These are phyloP conservation scores for Tetraselmis chui DNA, from an alignment of 139 green algal species.

Conservation along the genomic window DNA sequence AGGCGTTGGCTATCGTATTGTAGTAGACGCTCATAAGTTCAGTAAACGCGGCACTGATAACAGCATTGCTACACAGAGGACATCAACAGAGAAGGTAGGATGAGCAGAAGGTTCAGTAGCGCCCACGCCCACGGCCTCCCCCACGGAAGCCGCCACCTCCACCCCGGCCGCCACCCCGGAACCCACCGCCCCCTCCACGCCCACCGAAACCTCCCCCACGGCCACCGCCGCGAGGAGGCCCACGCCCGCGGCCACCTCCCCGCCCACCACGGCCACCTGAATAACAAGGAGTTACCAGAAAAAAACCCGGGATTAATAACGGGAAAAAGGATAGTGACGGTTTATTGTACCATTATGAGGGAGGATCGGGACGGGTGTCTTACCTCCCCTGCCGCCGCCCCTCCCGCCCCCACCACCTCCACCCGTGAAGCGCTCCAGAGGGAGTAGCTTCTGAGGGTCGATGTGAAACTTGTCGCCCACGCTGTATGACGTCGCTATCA, in stretches of 20 bases:
- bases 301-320: neutral
- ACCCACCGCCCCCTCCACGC: conserved; percentile 15
- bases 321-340: neutral
- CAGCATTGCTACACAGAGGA: too few relatives aligned
- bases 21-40: too few relatives aligned
- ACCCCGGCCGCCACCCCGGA: conserved; percentile 6
- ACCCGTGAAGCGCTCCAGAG: conserved; percentile 41
- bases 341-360: neutral
- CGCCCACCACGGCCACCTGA: conserved; percentile 26
- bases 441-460: conserved; percentile 78
- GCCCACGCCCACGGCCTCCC: conserved; percentile 14
- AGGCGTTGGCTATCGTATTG: too few relatives aligned
- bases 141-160: conserved; percentile 18
- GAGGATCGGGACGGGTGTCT: neutral
- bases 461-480: conserved; percentile 97
- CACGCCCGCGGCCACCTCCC: conserved; percentile 10
- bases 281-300: neutral
- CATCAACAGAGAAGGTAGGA: too few relatives aligned
- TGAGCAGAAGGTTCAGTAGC: neutral
- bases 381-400: conserved; percentile 14
- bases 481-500: conserved; percentile 86
- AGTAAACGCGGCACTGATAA: too few relatives aligned
- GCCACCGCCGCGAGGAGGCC: conserved; percentile 11
- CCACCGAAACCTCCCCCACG: conserved; percentile 25
- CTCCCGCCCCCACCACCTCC: conserved; percentile 14